A percentile compares a stretch with the other conserved stretches of the same genome.
These are phyloP conservation scores for Candida orba DNA, from an alignment of 805 yeast genomes.

Conservation along the genomic window DNA sequence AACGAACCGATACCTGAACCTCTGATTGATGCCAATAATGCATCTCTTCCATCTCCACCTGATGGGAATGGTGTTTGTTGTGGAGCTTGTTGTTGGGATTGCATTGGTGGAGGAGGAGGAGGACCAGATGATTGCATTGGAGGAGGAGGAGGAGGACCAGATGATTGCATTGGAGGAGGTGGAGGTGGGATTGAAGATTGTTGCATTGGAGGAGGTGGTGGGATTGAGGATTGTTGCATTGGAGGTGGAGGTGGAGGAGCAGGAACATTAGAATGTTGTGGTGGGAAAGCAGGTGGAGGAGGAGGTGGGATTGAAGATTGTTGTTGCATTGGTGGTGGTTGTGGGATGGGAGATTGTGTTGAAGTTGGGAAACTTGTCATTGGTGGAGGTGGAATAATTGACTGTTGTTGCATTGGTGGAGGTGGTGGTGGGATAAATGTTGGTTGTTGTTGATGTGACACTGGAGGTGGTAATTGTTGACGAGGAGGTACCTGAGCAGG, in stretches of 20 bases:
- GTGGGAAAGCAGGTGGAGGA: conserved; percentile 5
- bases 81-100: conserved; percentile 16
- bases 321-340: too few species aligned
- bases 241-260: conserved; percentile 12
- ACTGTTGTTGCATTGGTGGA: neutral
- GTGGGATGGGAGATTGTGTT: neutral
- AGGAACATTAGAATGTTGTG: conserved; percentile 2
- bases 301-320: neutral
- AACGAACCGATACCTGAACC: conserved; percentile 63
- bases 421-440: neutral
- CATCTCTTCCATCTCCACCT: conserved; percentile 63
- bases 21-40: conserved; percentile 79
- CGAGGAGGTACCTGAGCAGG: neutral
- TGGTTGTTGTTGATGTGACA: conserved; percentile 13
- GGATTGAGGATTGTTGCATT: neutral
- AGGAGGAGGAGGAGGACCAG: conserved; percentile 1
- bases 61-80: conserved; percentile 23
- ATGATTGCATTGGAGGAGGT: conserved; percentile 1
- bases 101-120: conserved; percentile 24
- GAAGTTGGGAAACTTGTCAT: conserved; percentile 3
- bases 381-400: conserved; percentile 5
- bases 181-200: too few species aligned
- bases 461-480: conserved; percentile 11
- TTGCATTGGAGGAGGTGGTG: conserved; percentile 4
- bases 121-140: neutral